Conservation (phyloP, 179 eudicot species). For the Beta lomatogona region DNA sequence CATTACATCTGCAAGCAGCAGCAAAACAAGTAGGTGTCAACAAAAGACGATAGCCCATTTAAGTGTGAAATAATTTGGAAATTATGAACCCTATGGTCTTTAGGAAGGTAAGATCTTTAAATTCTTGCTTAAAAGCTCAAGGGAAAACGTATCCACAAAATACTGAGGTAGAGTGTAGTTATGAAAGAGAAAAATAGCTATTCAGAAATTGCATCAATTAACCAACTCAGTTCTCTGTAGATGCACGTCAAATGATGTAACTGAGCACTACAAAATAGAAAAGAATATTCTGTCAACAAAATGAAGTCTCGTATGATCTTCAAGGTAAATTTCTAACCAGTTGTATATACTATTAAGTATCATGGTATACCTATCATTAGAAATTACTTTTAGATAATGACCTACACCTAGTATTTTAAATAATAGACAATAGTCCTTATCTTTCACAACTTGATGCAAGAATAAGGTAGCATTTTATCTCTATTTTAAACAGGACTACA, state of each 20-base stretch:
- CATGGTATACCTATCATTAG: neutral
- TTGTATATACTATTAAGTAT: neutral
- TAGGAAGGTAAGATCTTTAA: neutral
- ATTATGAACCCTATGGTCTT: neutral
- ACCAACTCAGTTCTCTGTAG: neutral
- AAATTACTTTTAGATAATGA: neutral
- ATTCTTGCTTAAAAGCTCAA: neutral
- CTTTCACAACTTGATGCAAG: neutral
- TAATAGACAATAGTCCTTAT: neutral
- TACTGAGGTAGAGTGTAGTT: neutral
- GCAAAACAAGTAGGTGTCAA: neutral
- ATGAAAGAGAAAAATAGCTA: neutral
- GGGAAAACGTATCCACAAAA: neutral
- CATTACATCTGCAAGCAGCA: slow-evolving; percentile 72
- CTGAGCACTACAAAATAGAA: neutral
- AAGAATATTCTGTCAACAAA: neutral
- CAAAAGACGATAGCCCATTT: neutral
- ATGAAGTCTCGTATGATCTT: neutral
- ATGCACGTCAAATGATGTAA: neutral
- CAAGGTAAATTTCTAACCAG: neutral
- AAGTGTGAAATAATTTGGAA: neutral
- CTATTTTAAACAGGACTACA: neutral
- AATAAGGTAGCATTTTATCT: neutral
- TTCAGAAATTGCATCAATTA: neutral
- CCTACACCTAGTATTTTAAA: neutral